A percentile compares a stretch with the other conserved stretches of the same genome.
Conservation (phyloP, 331 rosid species). For the Rhamnella rubrinervis region DNA sequence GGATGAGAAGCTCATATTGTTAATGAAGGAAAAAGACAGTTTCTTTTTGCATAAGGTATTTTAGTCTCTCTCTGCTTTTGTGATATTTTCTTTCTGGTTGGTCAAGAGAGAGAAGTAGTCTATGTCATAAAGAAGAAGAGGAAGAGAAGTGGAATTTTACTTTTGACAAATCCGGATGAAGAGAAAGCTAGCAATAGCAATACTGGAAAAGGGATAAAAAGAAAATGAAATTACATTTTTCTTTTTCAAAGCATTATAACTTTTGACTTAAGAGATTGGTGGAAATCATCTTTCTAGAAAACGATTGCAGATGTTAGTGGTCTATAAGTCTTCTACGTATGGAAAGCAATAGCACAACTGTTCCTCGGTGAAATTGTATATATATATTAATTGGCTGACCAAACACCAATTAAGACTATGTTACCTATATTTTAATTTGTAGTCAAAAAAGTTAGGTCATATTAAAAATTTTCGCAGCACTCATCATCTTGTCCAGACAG, state of each 20-base stretch:
- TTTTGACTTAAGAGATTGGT: conserved; percentile 58
- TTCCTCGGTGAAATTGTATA: neutral
- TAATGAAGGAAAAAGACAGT: too few relatives aligned
- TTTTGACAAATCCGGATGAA: conserved; percentile 36
- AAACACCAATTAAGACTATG: neutral
- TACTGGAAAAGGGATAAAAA: conserved; percentile 29
- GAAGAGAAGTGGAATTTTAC: conserved; percentile 15
- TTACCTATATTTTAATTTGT: neutral
- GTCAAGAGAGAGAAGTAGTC: conserved; percentile 32
- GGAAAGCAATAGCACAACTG: conserved; percentile 18
- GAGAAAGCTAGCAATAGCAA: conserved; percentile 8
- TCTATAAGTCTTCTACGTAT: conserved; percentile 19
- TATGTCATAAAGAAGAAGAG: conserved; percentile 25
- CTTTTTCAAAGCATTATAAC: conserved; percentile 51
- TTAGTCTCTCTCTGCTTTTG: conserved; percentile 10
- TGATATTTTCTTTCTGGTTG: conserved; percentile 15
- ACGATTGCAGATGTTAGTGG: conserved; percentile 32
- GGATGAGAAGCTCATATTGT: too few relatives aligned
- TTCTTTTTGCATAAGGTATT: neutral
- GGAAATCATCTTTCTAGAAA: conserved; percentile 40
- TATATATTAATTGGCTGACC: neutral
- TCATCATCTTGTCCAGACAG: neutral
- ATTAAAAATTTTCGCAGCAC: neutral
- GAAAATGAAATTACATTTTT: conserved; percentile 32
- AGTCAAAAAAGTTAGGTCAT: neutral